These are phyloP conservation scores for Quercus cerris DNA, from an alignment of 306 rosid genomes.

Conservation along the genomic window DNA sequence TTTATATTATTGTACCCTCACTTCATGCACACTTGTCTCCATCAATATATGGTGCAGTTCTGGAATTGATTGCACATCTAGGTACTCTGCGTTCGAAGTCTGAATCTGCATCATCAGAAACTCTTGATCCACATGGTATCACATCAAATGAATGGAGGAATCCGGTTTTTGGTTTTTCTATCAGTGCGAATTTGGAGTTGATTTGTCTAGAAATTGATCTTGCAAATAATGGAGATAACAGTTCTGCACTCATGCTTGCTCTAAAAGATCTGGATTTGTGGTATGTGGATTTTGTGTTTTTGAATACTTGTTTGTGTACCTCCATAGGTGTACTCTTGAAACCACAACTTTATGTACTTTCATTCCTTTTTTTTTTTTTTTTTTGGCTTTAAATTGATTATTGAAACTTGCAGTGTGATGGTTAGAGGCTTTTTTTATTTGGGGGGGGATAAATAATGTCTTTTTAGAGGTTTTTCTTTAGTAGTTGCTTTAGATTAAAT, in stretches of 20 bases:
- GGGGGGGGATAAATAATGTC: no score
- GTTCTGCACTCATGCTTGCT: constrained; percentile 43
- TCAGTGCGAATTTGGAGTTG: constrained; percentile 44
- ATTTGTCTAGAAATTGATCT: constrained; percentile 55
- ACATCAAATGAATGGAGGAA: constrained; percentile 21
- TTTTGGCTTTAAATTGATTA: background rate
- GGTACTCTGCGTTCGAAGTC: constrained; percentile 18
- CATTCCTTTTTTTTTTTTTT: background rate
- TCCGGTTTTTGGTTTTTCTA: constrained; percentile 46
- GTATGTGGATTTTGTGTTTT: constrained; percentile 30
- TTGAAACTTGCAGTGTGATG: background rate
- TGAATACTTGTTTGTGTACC: background rate
- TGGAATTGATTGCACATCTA: constrained; percentile 46
- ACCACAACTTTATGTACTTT: background rate
- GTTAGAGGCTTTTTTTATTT: background rate
- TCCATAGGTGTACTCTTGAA: background rate
- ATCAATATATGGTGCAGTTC: constrained; percentile 50
- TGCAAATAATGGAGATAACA: constrained; percentile 55
- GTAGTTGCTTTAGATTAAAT: background rate
- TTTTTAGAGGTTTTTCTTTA: background rate
- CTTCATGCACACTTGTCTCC: constrained; percentile 65
- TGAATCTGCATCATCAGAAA: constrained; percentile 32
- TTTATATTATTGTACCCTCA: constrained; percentile 38
- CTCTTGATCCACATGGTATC: constrained; percentile 18
- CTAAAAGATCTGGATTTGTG: constrained; percentile 42